phyloP scores from a whole-genome alignment of 106 monocot species.

The Apostasia ramifera region DNA sequence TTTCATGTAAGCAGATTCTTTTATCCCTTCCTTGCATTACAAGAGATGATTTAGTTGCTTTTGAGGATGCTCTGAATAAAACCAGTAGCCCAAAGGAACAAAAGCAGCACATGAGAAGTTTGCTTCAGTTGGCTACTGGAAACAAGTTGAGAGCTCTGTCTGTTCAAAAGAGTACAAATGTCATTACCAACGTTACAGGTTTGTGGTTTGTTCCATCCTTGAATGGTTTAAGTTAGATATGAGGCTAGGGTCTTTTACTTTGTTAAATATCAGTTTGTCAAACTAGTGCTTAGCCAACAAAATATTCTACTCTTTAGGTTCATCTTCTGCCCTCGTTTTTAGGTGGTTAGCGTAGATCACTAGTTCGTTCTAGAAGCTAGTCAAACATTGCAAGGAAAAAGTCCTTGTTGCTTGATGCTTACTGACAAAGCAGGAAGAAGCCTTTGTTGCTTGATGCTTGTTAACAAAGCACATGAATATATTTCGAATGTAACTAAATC shows the following conservation, averaged over 20 bases:
- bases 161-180: constrained; percentile 63
- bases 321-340: background rate
- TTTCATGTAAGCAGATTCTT: constrained; percentile 48
- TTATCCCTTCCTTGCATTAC: constrained; percentile 64
- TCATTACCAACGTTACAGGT: constrained; percentile 93
- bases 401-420: too few relatives aligned
- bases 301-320: background rate
- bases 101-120: constrained; percentile 74
- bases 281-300: background rate
- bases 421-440: too few relatives aligned
- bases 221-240: background rate
- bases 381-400: too few relatives aligned
- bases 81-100: constrained; percentile 88
- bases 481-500: too few relatives aligned
- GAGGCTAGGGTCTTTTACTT: background rate
- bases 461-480: too few relatives aligned
- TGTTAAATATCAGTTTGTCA: background rate
- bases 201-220: background rate
- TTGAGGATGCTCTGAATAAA: constrained; percentile 81
- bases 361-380: background rate
- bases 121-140: constrained; percentile 71
- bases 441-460: too few relatives aligned
- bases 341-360: background rate
- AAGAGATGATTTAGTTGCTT: constrained; percentile 65
- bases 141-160: constrained; percentile 79